These are phyloP conservation scores for Cladophialophora yegresii DNA, from an alignment of 2,329 filamentous ascomycete genomes.

Conservation along the genomic window DNA sequence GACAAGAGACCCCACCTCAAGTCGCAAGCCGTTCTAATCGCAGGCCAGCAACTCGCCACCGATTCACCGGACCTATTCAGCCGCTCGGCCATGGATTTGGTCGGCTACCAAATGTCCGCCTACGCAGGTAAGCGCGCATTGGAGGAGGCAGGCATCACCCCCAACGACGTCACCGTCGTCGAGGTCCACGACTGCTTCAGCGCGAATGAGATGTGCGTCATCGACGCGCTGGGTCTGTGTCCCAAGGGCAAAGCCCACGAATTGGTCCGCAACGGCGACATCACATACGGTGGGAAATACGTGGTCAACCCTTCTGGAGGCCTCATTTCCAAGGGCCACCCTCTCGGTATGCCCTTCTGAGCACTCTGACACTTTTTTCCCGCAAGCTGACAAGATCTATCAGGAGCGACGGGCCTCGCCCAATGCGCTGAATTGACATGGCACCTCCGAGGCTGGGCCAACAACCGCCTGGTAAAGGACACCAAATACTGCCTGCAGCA, in stretches of 20 bases:
- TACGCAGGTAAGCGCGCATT: conserved; percentile 70
- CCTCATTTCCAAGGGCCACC: conserved; percentile 93
- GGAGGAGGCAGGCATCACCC: conserved; percentile 67
- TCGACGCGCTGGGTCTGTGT: conserved; percentile 81
- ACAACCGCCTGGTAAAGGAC: conserved; percentile 72
- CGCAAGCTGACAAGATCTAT: conserved; percentile 17
- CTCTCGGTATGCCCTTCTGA: conserved; percentile 60
- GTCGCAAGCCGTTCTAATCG: conserved; percentile 80
- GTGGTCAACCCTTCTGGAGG: conserved; percentile 93
- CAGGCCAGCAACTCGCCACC: conserved; percentile 83
- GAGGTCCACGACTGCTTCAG: conserved; percentile 98
- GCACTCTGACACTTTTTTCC: background rate
- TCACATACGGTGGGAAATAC: conserved; percentile 81
- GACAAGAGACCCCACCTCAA: conserved; percentile 80
- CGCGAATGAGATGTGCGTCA: conserved; percentile 86
- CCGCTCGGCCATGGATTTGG: conserved; percentile 76
- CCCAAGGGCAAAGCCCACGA: conserved; percentile 85
- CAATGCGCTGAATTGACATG: conserved; percentile 94
- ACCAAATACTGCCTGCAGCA: conserved; percentile 82
- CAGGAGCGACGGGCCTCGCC: conserved; percentile 77
- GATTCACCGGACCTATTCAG: conserved; percentile 80
- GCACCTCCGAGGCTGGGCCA: conserved; percentile 95
- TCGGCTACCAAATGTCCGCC: conserved; percentile 84
- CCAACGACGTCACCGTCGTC: conserved; percentile 75
- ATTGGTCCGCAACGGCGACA: conserved; percentile 80